Base-by-base conservation (phyloP, 2,329 filamentous ascomycete species). In the Pestalotiopsis sp. region DNA sequence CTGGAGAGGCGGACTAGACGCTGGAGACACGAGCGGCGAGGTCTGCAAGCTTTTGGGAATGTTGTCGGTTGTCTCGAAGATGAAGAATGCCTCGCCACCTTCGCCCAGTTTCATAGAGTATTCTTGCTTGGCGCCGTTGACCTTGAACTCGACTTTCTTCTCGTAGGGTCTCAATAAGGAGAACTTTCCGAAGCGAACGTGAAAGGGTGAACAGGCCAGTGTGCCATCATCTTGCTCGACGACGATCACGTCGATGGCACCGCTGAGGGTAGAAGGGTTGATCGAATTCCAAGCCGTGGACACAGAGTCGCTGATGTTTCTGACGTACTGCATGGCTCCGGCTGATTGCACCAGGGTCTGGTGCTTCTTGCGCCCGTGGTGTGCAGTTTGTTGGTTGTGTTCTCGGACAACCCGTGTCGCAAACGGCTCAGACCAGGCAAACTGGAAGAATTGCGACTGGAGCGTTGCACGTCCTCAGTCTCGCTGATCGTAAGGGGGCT, bases 201-300 rank as follows among this genome's bases (percentile, higher is more conserved):
- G 96, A 81, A 99, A 99, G 64, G 96, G 96, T 36, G 95, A 98
- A 83, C 96, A 99, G 72, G 92, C 91, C 68, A 98, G 87, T 55
- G 84, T 86, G 83, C 93, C 96, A 86, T 99, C 96, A 78, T 95
- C 93, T 74, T 97, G 94, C 81, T 99, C 94, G 69, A 99, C 94
- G 67, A 99, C 95, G 74, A 99, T 97, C 74, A 98, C 95, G 86
- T 99, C 96, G 83, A 99, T 98, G 77, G 96, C 96, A 77, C 96
- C 96, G 83, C 94, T 97, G 68, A 99, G 89, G 13, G 96, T 99
- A 59, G 96, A 94, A 64, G 96, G 96, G 81, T 99, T 99, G 86
- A 99, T 97, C 31, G 95, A 98, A 82, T 99, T 99, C 96, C 96
- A 99, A 81, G 96, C 95, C 84, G 96, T 98, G 75, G 95, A 97